Evolutionary conservation across 495 filamentous ascomycete genomes (phyloP), one percentile per base, ranked within the genome.

Genomic region (Pseudoneurospora amorphoporcata): DNA sequence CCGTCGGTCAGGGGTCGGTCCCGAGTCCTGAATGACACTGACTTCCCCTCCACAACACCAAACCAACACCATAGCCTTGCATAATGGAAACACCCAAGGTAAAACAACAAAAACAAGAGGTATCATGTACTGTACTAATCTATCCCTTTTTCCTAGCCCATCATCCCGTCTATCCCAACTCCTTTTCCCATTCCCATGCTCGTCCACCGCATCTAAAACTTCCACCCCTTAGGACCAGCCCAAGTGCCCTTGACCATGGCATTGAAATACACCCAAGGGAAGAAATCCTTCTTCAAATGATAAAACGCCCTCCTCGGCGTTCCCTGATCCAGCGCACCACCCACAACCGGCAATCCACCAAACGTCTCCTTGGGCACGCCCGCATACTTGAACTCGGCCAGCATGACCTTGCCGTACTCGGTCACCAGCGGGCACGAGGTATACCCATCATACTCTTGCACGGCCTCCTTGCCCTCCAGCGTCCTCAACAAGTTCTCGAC

Each of bases 311-410:
- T 80, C 6, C 86, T 83, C 0, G 90, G 89, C 16, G 73, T 77
- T 14, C 81, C 84, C 81, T 91, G 89, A 75, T 89, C 87, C 58
- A 87, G 83, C 8, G 88, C 89, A 23, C 91, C 80, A 79, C 80
- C 83, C 17, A 80, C 74, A 3, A 65, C 32, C 5, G 53, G 53
- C 6, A 65, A 3, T 17, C 53, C 53, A 23, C 77, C 83, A 74
- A 92, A 92, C 0, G 90, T 91, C 85, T 92, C 90, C 82, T 91
- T 90, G 5, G 90, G 90, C 73, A 83, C 85, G 12, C 88, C 89
- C n/a, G 86, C 90, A 72, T 92, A 92, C 85, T 89, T 91, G 83
- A 92, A 92, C 82, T 92, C 90, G 17, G 88, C 88, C 47, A 92
- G 84, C 68, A 92, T 83, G 16, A 92, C 88, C 81, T 92, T 90